These are phyloP conservation scores for Geranium brycei DNA, from an alignment of 345 rosid species.

Conservation along the genomic window DNA sequence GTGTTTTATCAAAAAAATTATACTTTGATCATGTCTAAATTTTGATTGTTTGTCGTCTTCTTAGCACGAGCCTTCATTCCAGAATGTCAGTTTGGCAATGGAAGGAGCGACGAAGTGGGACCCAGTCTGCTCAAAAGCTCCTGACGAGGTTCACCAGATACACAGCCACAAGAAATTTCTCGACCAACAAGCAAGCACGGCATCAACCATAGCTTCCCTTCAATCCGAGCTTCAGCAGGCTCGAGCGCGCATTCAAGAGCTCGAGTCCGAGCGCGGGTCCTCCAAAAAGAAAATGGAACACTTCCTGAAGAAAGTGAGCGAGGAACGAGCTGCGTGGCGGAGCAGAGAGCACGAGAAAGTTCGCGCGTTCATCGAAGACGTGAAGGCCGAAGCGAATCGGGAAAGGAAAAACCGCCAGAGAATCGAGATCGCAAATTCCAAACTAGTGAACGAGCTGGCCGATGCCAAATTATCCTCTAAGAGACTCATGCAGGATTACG, in stretches of 20 bases:
- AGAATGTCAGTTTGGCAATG: conserved; percentile 51
- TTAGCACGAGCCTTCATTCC: conserved; percentile 48
- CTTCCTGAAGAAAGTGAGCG: conserved; percentile 67
- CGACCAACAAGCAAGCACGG: conserved; percentile 48
- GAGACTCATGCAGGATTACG: conserved; percentile 45
- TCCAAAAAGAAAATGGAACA: conserved; percentile 77
- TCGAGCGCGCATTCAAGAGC: conserved; percentile 43
- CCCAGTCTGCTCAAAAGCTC: conserved; percentile 35
- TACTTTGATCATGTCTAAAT: not conserved
- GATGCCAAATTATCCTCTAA: conserved; percentile 53
- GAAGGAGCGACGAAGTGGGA: conserved; percentile 88
- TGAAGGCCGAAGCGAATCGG: conserved; percentile 47
- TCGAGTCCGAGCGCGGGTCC: conserved; percentile 54
- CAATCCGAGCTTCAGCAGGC: conserved; percentile 59
- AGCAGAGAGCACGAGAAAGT: conserved; percentile 77
- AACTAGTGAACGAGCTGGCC: conserved; percentile 67
- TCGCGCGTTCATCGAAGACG: conserved; percentile 55
- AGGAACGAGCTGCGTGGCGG: conserved; percentile 74
- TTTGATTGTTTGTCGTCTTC: conserved; percentile 6
- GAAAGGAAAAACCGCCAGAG: conserved; percentile 66
- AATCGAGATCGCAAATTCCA: conserved; percentile 53
- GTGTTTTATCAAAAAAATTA: no score
- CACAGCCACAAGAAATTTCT: conserved; percentile 29
- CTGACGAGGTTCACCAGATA: conserved; percentile 36
- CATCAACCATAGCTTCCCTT: conserved; percentile 46